Evolutionary conservation across 345 rosid genomes (phyloP).

Genomic region (Conringia planisiliqua): DNA sequence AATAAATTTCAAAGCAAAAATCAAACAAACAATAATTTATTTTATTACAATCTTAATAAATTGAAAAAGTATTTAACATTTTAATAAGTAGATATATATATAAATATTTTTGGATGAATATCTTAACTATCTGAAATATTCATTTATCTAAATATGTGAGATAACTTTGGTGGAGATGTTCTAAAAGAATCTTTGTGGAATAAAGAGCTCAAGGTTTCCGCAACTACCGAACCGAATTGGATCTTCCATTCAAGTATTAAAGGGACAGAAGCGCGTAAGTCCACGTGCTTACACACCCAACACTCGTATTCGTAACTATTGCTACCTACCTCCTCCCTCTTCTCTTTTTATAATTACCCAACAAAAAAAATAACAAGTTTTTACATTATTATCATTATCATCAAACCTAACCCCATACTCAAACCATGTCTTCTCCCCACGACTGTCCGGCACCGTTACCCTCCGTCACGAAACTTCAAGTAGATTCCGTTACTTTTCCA

Average conservation of each 20-base stretch:
- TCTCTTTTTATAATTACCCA: constrained; percentile 3
- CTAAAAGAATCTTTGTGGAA: background rate
- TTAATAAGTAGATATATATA: too few relatives aligned
- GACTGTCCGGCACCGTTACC: constrained; percentile 15
- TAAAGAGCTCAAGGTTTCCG: background rate
- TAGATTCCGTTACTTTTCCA: constrained; percentile 54
- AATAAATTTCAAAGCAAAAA: too few relatives aligned
- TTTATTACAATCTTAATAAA: too few relatives aligned
- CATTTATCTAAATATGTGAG: too few relatives aligned
- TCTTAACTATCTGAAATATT: too few relatives aligned
- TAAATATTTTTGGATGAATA: too few relatives aligned
- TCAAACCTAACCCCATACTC: background rate
- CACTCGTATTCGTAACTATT: constrained; percentile 19
- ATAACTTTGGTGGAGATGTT: too few relatives aligned
- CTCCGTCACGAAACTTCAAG: constrained; percentile 36
- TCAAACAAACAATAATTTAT: too few relatives aligned
- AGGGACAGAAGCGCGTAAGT: background rate
- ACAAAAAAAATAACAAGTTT: background rate
- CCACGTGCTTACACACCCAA: constrained; percentile 27
- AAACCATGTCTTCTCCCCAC: constrained; percentile 21
- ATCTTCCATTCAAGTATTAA: constrained; percentile 5
- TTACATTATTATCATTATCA: background rate
- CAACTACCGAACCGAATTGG: constrained; percentile 13
- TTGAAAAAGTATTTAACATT: too few relatives aligned
- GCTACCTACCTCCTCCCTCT: constrained; percentile 25